Conservation (phyloP, 139 green algal genomes). For the Closterium sp. region DNA sequence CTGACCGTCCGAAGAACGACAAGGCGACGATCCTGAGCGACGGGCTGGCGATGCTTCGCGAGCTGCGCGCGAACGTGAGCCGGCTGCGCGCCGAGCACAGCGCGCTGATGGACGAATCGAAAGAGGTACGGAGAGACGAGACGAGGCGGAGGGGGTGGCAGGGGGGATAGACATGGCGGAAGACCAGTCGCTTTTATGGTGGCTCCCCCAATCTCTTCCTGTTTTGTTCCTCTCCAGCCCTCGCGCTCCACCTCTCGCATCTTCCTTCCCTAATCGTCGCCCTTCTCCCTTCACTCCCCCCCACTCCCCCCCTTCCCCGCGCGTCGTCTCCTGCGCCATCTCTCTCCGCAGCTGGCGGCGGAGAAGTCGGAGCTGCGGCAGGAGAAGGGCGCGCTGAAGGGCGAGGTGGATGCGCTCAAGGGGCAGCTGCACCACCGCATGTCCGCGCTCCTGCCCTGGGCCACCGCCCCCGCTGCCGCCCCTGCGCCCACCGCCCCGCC, state of each 20-base stretch:
- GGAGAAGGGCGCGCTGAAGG: constrained; percentile 25
- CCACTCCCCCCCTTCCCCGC: background rate
- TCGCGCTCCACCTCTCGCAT: too few species aligned
- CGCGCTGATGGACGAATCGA: constrained; percentile 15
- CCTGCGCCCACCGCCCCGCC: background rate
- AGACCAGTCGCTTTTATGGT: too few species aligned
- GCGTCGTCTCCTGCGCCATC: background rate
- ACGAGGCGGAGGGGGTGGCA: background rate
- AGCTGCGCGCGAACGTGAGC: constrained; percentile 5
- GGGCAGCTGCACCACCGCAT: constrained; percentile 25
- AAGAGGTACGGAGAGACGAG: constrained; percentile 20
- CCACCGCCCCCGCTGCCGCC: background rate
- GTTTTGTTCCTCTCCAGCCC: too few species aligned
- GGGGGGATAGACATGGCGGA: background rate
- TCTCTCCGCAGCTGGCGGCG: constrained; percentile 21
- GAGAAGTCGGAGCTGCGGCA: constrained; percentile 40
- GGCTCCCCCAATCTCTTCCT: too few species aligned
- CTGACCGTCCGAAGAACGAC: constrained; percentile 43
- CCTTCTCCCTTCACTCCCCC: background rate
- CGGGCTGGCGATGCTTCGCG: constrained; percentile 15
- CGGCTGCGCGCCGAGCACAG: constrained; percentile 25
- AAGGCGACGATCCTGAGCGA: constrained; percentile 41
- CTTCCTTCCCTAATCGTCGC: too few species aligned
- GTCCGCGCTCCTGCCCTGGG: constrained; percentile 23
- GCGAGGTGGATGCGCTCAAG: constrained; percentile 22